phyloP scores from a whole-genome alignment of 1,139 yeast species.

The Pichia sp. region DNA sequence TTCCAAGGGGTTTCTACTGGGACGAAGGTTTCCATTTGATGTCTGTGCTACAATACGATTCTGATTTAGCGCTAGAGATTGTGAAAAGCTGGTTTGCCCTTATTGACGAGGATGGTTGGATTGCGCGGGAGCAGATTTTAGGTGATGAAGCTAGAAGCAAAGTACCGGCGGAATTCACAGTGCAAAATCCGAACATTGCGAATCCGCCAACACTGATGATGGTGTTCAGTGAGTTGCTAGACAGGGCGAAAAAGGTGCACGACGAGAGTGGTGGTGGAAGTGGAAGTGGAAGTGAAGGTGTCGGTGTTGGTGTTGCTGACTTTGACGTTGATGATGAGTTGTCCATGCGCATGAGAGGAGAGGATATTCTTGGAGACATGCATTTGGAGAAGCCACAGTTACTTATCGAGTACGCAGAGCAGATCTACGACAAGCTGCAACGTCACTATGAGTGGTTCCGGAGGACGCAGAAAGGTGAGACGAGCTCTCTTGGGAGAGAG shows the following conservation, averaged over 20 bases:
- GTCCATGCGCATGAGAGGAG: background rate
- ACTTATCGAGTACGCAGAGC: slow-evolving; percentile 51
- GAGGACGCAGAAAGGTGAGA: slow-evolving; percentile 67
- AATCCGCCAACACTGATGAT: slow-evolving; percentile 93
- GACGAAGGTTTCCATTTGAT: slow-evolving; percentile 95
- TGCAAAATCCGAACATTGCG: slow-evolving; percentile 85
- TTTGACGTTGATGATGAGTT: background rate
- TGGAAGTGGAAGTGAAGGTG: too few species aligned
- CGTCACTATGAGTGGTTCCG: slow-evolving; percentile 84
- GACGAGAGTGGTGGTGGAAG: too few species aligned
- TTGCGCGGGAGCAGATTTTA: slow-evolving; percentile 88
- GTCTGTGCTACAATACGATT: slow-evolving; percentile 76
- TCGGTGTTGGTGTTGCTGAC: too few species aligned
- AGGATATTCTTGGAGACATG: slow-evolving; percentile 36
- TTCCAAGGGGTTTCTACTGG: slow-evolving; percentile 98
- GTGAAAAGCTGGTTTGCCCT: slow-evolving; percentile 80
- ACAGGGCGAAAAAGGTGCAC: slow-evolving; percentile 33
- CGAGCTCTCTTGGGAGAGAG: slow-evolving; percentile 65
- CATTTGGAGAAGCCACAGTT: slow-evolving; percentile 57
- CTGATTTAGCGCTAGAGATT: slow-evolving; percentile 76
- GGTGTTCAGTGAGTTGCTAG: slow-evolving; percentile 62
- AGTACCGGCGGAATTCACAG: slow-evolving; percentile 80
- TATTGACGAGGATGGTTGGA: slow-evolving; percentile 92
- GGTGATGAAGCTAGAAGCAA: slow-evolving; percentile 87
- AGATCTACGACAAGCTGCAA: slow-evolving; percentile 69